Base-by-base conservation (phyloP, 306 rosid genomes). In the Quercus gilva region DNA sequence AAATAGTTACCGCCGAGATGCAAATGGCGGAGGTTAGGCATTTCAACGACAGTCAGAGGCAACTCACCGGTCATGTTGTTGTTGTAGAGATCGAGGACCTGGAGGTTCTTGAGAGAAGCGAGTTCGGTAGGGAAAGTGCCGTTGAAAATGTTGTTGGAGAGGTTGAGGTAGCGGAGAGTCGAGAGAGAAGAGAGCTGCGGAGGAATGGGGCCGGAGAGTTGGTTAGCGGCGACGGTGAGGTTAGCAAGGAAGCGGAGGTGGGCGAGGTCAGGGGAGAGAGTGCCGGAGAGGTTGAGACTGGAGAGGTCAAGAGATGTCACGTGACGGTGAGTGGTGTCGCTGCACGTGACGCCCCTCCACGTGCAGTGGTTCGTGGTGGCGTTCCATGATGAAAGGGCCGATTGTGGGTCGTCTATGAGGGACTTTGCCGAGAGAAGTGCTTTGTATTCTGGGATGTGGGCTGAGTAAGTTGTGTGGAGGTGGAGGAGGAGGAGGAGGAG, bases 1-100 rank as follows among this genome's bases (percentile, higher is more conserved):
- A 94, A 94, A 78, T 83, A 94, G 87, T 92, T 94, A 0, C 98
- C 98, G 0, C 98, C 98, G 51, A 94, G 88, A 77, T 94, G 98
- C 85, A 94, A 83, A 77, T 94, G 98, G 13, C 90, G 96, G 19
- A 94, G 93, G 60, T 60, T 88, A 18, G 68, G 76, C 84, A 94
- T 79, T 56, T 85, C 58, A 0, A 88, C 76, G 6, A 91, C 94
- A 2, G 84, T 73, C 9, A 88, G 73, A 3, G 98, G 98, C n/a
- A 94, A 86, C 1, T 49, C 83, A 0, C 98, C 98, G 25, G 94
- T 92, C 84, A 94, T 69, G 72, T 94, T 94, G 73, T 94, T 94
- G 84, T 94, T 92, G 76, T 94, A 94, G 25, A 94, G 80, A 85
- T 94, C 98, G 37, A 94, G 91, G 13, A 89, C 85, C 25, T 84